Percentiles rank a stretch among this genome's conserved stretches.
These are phyloP conservation scores for Fusarium continuum DNA, from an alignment of 2,329 filamentous ascomycete genomes.

Conservation along the genomic window DNA sequence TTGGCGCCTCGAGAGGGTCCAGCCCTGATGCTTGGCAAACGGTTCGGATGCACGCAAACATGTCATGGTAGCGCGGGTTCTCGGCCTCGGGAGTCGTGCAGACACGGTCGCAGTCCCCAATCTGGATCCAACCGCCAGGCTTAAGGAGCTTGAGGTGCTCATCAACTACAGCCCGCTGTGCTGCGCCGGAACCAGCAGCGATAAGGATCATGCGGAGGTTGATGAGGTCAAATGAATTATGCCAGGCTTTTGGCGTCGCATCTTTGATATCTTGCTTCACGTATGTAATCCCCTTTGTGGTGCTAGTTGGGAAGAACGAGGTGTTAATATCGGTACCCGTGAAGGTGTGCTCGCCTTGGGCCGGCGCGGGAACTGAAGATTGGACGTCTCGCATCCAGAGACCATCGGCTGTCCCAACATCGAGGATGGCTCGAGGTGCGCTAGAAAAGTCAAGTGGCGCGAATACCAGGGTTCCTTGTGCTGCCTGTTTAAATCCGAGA, in stretches of 20 bases:
- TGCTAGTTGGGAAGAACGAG: neutral
- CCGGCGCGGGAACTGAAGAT: fast-evolving
- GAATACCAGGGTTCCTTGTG: neutral
- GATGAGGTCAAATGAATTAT: neutral
- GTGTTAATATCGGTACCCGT: conserved; percentile 9
- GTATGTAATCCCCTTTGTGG: neutral
- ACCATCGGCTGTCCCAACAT: conserved; percentile 9
- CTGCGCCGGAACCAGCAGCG: neutral
- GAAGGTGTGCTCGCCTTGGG: neutral
- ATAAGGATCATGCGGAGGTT: conserved; percentile 18
- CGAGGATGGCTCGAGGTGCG: neutral
- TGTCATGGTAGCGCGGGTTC: neutral
- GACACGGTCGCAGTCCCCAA: conserved; percentile 8
- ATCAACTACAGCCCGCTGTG: neutral
- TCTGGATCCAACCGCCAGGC: conserved; percentile 8
- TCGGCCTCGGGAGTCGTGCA: neutral
- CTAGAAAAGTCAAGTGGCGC: neutral
- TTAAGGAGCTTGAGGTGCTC: conserved; percentile 6
- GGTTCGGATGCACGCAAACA: conserved; percentile 3
- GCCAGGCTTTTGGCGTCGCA: neutral
- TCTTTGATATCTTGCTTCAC: neutral
- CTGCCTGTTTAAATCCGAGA: conserved; percentile 5
- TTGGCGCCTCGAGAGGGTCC: neutral
- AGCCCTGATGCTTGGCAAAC: conserved; percentile 2
- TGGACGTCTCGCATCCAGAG: conserved; percentile 12